Evolutionary conservation across 345 rosid genomes (phyloP), one percentile per base, ranked within the genome.

Genomic region (Bruguiera parviflora): DNA sequence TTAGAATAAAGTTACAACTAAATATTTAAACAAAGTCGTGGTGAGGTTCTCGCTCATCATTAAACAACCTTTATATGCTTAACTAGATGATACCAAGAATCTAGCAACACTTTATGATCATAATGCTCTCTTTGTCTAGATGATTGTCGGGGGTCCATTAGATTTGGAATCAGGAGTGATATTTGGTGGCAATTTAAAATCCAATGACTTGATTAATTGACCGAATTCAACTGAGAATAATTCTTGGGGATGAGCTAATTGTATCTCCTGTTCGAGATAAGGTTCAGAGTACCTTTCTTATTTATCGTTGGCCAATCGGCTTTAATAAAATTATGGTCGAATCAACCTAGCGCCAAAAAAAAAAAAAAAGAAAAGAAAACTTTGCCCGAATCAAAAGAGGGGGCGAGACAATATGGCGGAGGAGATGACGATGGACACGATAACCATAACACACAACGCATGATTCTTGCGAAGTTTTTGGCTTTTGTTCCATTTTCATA

Each of bases 381-480:
- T 57, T 68, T 53, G 69, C 69, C 67, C 64, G 11, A 63, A 82
- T 73, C 73, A 58, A 72, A 71, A 52, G 9, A 22, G 58, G 57
- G 57, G 29, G 6, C 58, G 51, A 35, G 49, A 2, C 68, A 68
- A 33, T 33, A 62, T 70, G 78, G 66, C 70, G 67, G 37, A 77
- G 49, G 73, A 43, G 75, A n/a, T 77, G 75, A 29, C 75, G 68
- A 73, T 28, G 72, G 69, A 66, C 70, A 65, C 46, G 55, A 55
- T 27, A 59, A 65, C 58, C 68, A 70, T 74, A 74, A 73, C 39
- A 22, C 61, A 2, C 28, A 76, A 73, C 84, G 66, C 80, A 78
- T 70, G 79, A 77, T 86, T 82, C 82, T 71, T 24, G 83, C 84
- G 70, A 63, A 70, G 80, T 37, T 84, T 75, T 69, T 73, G 86